phyloP scores from a whole-genome alignment of 768 basidiomycete genomes.

The Naematelia aurantialba region DNA sequence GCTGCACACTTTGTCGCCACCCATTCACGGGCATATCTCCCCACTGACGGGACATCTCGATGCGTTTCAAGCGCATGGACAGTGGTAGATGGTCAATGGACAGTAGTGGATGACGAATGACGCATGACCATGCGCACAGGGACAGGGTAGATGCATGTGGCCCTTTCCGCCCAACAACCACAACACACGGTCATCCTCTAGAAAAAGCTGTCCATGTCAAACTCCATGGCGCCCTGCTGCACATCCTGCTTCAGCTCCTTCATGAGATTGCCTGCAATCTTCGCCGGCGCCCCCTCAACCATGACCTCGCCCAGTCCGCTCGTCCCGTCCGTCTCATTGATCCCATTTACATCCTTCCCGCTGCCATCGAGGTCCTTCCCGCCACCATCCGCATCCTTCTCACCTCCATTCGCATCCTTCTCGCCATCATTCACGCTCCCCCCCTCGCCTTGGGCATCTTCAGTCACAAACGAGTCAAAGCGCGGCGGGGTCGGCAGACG shows the following conservation, averaged over 20 bases:
- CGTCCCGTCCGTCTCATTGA: slow-evolving; percentile 53
- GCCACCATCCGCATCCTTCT: background rate
- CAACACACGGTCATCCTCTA: background rate
- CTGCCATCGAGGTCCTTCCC: slow-evolving; percentile 19
- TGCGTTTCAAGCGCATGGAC: too few species aligned
- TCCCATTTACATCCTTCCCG: too few species aligned
- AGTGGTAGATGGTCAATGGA: too few species aligned
- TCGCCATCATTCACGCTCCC: too few species aligned
- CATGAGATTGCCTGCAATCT: slow-evolving; percentile 64
- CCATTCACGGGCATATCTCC: too few species aligned
- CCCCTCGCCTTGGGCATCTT: slow-evolving; percentile 10
- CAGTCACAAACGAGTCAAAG: slow-evolving; percentile 8
- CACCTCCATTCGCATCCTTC: slow-evolving; percentile 11
- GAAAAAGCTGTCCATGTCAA: slow-evolving; percentile 45
- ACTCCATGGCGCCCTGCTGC: slow-evolving; percentile 47
- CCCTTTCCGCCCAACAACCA: background rate
- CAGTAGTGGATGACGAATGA: background rate
- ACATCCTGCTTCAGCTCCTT: slow-evolving; percentile 87
- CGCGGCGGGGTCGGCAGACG: slow-evolving; percentile 16
- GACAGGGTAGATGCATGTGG: background rate
- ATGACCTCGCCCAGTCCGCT: background rate
- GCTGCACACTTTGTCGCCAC: too few species aligned
- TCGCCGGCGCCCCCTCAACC: slow-evolving; percentile 8
- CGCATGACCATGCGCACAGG: background rate
- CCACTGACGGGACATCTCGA: too few species aligned